Base-by-base conservation (phyloP, 345 rosid species). In the Melastoma malabathricum region DNA sequence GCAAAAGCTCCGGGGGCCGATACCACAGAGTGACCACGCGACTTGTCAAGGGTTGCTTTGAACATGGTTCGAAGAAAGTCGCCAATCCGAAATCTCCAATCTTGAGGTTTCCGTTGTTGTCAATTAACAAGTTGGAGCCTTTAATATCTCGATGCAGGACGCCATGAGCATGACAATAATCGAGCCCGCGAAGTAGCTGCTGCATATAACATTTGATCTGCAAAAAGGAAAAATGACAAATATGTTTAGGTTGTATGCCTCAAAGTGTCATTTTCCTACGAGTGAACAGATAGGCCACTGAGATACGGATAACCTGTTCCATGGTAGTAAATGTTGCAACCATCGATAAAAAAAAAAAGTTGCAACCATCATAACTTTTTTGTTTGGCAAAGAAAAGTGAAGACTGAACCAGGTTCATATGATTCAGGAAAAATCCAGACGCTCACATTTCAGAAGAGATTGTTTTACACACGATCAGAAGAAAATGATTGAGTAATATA, bases 1-100 rank as follows among this genome's bases (percentile, higher is more conserved):
- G 80, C 70, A 78, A 65, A 47, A 78, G 83, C 72, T 78, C 80
- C 6, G 83, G 83, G 7, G 80, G 83, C 19, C 83, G 60, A 52
- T 78, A 78, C 83, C 83, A 78, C 45, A 78, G 43, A 6, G 83
- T 74, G 46, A 78, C 80, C 1, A 78, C 83, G 10, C 80, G 75
- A 61, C 83, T 78, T 47, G 83, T 78, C 13, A 78, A 59, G 63
- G 77, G 77, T 53, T 75, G 83, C 62, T 69, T 69, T 56, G 63
- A 77, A 54, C 56, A 47, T 44, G 74, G 18, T n/a, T 5, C 15
- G 56, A 60, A 62, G 52, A 72, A 64, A 1, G 80, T 69, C 43
- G 83, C 77, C 43, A 78, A 65, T 45, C 83, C 83, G 63, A 78
- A 78, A 51, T 78, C 83, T 31, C 55, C 78, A 60, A 78, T 78